phyloP scores from a whole-genome alignment of 1,284 basidiomycete genomes.

The Rhodotorula glutinis region DNA sequence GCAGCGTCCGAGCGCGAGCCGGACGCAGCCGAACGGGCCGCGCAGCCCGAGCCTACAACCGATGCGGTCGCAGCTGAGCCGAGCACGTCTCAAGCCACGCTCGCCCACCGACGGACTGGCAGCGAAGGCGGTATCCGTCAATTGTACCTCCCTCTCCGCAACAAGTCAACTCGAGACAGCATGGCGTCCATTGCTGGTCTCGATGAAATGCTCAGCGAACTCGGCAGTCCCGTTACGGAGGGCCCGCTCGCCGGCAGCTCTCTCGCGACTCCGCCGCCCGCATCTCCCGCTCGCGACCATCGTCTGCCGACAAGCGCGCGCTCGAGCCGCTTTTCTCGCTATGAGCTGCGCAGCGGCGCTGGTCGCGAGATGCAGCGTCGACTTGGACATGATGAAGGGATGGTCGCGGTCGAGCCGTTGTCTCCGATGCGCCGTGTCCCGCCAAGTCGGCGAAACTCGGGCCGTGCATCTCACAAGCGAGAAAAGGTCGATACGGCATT shows the following conservation, averaged over 20 bases:
- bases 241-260: not conserved
- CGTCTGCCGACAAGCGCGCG: slow-evolving; percentile 7
- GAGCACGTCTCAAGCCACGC: not conserved
- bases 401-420: not conserved
- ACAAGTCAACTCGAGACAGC: slow-evolving; percentile 1
- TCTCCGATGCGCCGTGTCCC: not conserved
- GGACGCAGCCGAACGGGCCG: too few relatives aligned
- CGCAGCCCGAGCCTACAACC: not conserved
- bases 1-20: too few relatives aligned
- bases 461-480: too few relatives aligned
- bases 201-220: slow-evolving; percentile 9
- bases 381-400: not conserved
- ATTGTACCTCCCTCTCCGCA: slow-evolving; percentile 7
- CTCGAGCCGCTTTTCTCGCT: not conserved
- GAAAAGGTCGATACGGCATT: too few relatives aligned
- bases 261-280: not conserved
- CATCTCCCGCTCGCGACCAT: not conserved
- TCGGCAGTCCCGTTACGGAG: not conserved
- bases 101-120: not conserved
- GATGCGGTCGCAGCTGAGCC: not conserved
- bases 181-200: not conserved
- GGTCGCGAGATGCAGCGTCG: slow-evolving; percentile 17
- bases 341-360: slow-evolving; percentile 18
- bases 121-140: slow-evolving; percentile 9
- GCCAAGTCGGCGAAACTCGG: not conserved